Evolutionary conservation across 441 rosid species (phyloP).

Genomic region (Adansonia grandidieri): DNA sequence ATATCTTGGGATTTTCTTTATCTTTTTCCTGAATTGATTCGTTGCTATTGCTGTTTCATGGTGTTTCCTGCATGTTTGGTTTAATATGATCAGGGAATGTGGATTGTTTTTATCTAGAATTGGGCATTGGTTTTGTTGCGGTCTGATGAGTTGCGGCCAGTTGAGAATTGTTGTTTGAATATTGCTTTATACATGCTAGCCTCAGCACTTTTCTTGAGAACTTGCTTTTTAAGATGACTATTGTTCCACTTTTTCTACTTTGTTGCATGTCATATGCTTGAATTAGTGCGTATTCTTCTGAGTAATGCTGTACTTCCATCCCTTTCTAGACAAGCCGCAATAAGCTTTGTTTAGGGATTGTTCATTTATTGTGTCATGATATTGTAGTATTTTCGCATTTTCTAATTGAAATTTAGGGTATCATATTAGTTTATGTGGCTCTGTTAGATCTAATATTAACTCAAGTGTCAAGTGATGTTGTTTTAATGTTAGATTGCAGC

Average conservation of each 20-base stretch:
- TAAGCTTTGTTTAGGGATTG: background rate
- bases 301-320: background rate
- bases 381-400: background rate
- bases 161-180: background rate
- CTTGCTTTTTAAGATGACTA: background rate
- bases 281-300: background rate
- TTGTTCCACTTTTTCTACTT: background rate
- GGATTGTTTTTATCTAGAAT: background rate
- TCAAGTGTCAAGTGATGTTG: conserved; percentile 13
- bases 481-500: conserved; percentile 52
- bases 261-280: background rate
- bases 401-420: background rate
- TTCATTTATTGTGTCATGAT: background rate
- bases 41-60: conserved; percentile 18
- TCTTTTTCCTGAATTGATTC: background rate
- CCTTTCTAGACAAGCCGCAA: background rate
- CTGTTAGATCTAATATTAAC: background rate
- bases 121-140: background rate
- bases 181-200: background rate
- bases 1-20: background rate
- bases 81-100: background rate
- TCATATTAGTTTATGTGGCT: background rate
- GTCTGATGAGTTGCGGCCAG: background rate
- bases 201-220: background rate
- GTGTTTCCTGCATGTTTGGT: conserved; percentile 5